Conservation (phyloP, 495 filamentous ascomycete species). For the Jackrogersella minutella region DNA sequence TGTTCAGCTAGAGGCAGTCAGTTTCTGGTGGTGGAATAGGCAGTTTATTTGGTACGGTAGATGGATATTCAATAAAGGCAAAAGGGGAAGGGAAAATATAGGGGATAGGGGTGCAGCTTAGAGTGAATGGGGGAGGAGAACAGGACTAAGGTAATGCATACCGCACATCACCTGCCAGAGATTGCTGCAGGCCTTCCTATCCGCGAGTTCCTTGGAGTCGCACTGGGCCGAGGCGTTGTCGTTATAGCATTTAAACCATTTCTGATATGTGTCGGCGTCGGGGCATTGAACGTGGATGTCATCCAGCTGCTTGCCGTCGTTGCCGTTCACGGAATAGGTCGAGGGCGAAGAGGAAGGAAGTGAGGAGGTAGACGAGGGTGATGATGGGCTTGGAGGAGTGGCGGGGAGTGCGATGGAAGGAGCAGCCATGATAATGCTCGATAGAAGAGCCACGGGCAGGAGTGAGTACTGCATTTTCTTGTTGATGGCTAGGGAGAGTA, state of each 20-base stretch:
- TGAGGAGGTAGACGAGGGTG: no score
- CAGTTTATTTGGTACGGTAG: no score
- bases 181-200: background rate
- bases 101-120: background rate
- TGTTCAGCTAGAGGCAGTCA: background rate
- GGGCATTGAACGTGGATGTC: background rate
- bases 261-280: background rate
- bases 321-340: background rate
- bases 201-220: background rate
- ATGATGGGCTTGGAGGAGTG: no score
- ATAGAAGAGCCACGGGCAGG: no score
- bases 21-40: no score
- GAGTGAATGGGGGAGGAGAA: no score
- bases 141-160: background rate
- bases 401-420: no score
- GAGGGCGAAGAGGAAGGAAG: no score
- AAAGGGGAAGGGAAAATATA: background rate
- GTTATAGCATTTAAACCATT: background rate
- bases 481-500: no score
- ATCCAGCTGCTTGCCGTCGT: background rate
- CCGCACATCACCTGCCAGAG: constrained; percentile 22
- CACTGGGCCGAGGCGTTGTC: background rate
- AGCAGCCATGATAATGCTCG: no score
- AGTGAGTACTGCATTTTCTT: no score
- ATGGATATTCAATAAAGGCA: background rate